Evolutionary conservation across 164 flowering plant species (phyloP).

Genomic region (Sedum album): DNA sequence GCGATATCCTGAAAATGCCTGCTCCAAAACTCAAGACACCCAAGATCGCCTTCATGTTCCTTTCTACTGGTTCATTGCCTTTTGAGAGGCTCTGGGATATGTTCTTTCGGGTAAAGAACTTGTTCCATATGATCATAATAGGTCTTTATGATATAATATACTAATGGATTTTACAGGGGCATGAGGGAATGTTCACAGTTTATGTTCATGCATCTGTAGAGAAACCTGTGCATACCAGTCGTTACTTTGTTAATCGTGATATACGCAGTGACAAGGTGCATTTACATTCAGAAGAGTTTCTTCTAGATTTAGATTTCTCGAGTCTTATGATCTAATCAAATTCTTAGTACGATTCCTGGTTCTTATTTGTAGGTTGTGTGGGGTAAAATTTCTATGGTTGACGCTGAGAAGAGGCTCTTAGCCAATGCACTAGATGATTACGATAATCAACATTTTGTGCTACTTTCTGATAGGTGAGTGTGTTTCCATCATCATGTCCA

Average conservation of each 20-base stretch:
- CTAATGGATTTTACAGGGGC: constrained; percentile 45
- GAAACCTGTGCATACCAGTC: constrained; percentile 67
- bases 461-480: too few species aligned
- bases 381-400: too few species aligned
- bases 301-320: not conserved
- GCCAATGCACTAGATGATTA: constrained; percentile 70
- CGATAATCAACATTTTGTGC: constrained; percentile 82
- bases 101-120: too few species aligned
- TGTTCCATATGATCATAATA: too few species aligned
- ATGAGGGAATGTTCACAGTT: constrained; percentile 73
- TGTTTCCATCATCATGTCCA: not conserved
- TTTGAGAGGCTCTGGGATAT: too few species aligned
- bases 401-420: too few species aligned
- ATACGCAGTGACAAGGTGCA: constrained; percentile 65
- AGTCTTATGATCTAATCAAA: not conserved
- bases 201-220: constrained; percentile 84
- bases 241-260: too few species aligned
- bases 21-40: too few species aligned
- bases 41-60: too few species aligned
- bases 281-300: not conserved
- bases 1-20: too few species aligned
- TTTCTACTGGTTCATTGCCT: too few species aligned
- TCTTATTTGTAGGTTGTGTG: constrained; percentile 51
- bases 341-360: not conserved
- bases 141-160: too few species aligned